Base-by-base conservation (phyloP, 139 green algal species). In the Chlamydomonas incerta region DNA sequence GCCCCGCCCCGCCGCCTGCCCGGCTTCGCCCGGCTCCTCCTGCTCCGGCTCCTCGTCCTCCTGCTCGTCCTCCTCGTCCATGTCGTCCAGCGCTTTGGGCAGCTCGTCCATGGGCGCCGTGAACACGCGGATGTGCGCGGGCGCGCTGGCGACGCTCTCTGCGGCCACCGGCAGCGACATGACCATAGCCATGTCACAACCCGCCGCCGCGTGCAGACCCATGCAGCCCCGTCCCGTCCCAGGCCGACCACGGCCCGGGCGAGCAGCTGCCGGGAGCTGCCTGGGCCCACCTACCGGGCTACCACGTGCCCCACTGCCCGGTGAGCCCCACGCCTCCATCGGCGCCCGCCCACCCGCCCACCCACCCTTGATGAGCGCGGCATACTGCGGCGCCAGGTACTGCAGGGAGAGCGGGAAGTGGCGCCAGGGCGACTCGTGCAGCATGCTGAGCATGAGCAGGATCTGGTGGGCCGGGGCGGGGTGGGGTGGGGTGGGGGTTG, bases 341-440 rank as follows among this genome's bases (percentile, higher is more conserved):
- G 58, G 14, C 58, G 21, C 20, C 14, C 58, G 58, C 18, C 21
- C 21, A 26, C 58, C 41, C 41, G 8, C 1, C 17, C 14, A 50
- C 67, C 3, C 60, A 85, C 79, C 79, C 47, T 75, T 85, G 17
- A 85, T 80, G 33, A 92, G 69, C 0, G 37, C 21, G 0, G 82
- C 83, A 57, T 92, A 92, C 18, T 89, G 46, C 8, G 83, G 76
- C 29, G 77, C 85, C 63, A 97, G 90, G 52, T 97, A 92, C 72
- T 98, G 94, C 50, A 99, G 81, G 18, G 88, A 96, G 58, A 99
- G 93, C 18, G 96, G 95, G 85, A 94, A 97, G 89, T 95, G 93
- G 70, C 88, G 85, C 94, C 95, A 99, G 0, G 95, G 95, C 20
- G 91, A 65, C 20, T 90, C 23, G 31, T 92, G 75, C 73, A 99